A percentile compares a stretch with the other conserved stretches of the same genome.
phyloP scores from a whole-genome alignment of 345 rosid species.

The Heritiera littoralis region DNA sequence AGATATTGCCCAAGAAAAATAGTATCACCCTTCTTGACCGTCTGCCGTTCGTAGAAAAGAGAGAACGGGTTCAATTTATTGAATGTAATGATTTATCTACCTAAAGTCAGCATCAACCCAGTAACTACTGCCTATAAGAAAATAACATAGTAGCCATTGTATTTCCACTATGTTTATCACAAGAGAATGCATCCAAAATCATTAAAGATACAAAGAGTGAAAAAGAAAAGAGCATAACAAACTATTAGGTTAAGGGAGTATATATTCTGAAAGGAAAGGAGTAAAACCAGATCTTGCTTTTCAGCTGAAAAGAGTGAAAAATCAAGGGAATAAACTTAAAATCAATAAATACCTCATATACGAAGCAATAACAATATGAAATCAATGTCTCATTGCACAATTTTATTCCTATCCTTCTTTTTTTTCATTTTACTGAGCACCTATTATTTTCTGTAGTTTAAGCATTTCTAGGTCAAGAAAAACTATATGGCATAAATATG shows the following conservation, averaged over 20 bases:
- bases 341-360: neutral
- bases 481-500: neutral
- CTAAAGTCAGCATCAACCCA: neutral
- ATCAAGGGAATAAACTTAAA: neutral
- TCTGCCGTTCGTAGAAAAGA: neutral
- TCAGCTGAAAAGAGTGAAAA: neutral
- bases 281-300: neutral
- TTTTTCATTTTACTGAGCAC: neutral
- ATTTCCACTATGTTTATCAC: neutral
- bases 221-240: neutral
- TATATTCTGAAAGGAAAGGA: neutral
- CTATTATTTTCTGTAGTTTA: neutral
- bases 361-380: neutral
- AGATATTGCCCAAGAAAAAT: conserved; percentile 9
- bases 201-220: neutral
- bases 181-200: neutral
- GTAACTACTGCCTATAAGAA: neutral
- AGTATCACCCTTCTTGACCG: conserved; percentile 3
- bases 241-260: neutral
- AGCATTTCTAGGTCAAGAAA: neutral
- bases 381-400: neutral
- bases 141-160: neutral
- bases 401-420: neutral
- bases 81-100: neutral
- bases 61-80: neutral